Percentiles rank a stretch among this genome's conserved stretches.
These are phyloP conservation scores for Nannizziopsis barbatae DNA, from an alignment of 2,329 filamentous ascomycete genomes.

Conservation along the genomic window DNA sequence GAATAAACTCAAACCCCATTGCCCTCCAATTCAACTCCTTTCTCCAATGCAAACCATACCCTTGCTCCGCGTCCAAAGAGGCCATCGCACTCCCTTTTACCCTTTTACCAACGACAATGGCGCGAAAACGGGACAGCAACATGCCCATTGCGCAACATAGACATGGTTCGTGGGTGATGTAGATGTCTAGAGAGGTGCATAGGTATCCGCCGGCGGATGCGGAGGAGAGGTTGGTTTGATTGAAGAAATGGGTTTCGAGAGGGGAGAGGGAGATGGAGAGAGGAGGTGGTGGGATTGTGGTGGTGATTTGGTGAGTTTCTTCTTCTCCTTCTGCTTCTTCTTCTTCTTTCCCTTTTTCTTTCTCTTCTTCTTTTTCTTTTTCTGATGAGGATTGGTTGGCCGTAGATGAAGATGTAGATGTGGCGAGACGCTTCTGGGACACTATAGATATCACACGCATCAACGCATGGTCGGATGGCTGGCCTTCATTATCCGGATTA, in stretches of 20 bases:
- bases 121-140: conserved; percentile 81
- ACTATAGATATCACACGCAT: conserved; percentile 37
- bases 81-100: conserved; percentile 43
- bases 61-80: conserved; percentile 20
- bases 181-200: conserved; percentile 85
- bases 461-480: conserved; percentile 37
- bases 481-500: conserved; percentile 31
- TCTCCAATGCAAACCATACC: conserved; percentile 55
- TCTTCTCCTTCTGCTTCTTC: background rate
- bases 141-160: conserved; percentile 96
- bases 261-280: conserved; percentile 16
- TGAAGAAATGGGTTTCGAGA: conserved; percentile 35
- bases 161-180: conserved; percentile 90
- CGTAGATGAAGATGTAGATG: conserved; percentile 2
- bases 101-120: conserved; percentile 66
- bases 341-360: too few relatives aligned
- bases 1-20: conserved; percentile 38
- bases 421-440: conserved; percentile 29
- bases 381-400: conserved; percentile 9
- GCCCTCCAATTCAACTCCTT: conserved; percentile 44
- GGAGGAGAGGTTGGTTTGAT: conserved; percentile 58
- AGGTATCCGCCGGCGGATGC: conserved; percentile 77
- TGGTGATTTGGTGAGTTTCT: background rate
- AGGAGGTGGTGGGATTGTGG: background rate
- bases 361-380: too few relatives aligned